Percentiles rank a stretch among this genome's conserved stretches.
phyloP scores from a whole-genome alignment of 768 basidiomycete species.

The Amanita rimosa region DNA sequence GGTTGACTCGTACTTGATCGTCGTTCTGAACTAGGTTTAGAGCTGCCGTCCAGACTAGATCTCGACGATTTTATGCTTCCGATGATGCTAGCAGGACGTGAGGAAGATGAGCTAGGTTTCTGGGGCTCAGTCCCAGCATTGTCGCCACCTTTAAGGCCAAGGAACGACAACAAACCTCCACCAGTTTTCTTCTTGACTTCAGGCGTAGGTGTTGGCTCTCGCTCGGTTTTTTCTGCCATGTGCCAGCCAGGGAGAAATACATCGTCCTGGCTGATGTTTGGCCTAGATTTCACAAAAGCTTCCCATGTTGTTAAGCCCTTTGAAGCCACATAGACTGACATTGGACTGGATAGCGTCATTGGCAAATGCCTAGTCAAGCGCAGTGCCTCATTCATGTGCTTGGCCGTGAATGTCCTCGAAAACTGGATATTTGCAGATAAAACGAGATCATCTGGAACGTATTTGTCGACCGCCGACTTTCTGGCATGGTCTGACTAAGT shows the following conservation, averaged over 20 bases:
- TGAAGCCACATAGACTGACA: constrained; percentile 56
- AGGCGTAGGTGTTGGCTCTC: constrained; percentile 17
- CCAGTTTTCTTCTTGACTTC: constrained; percentile 41
- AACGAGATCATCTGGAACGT: constrained; percentile 40
- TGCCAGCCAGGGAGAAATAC: constrained; percentile 61
- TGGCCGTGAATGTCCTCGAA: constrained; percentile 42
- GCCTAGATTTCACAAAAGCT: constrained; percentile 43
- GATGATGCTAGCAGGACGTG: constrained; percentile 7
- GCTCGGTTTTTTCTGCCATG: constrained; percentile 45
- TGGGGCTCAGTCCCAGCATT: constrained; percentile 11
- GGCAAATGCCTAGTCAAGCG: constrained; percentile 52
- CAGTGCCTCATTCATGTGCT: constrained; percentile 48
- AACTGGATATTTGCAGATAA: constrained; percentile 41
- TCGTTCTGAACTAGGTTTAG: constrained; percentile 8
- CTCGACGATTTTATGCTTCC: constrained; percentile 9
- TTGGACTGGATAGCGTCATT: constrained; percentile 46
- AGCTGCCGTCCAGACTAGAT: constrained; percentile 7
- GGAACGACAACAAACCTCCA: constrained; percentile 64
- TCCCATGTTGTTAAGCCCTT: constrained; percentile 77
- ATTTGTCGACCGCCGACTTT: constrained; percentile 23
- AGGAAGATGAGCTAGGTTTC: constrained; percentile 1
- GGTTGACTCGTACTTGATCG: constrained; percentile 4
- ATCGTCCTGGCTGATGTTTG: constrained; percentile 41
- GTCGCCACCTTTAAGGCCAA: constrained; percentile 31
- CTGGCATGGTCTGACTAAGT: constrained; percentile 17